Conservation (phyloP, 106 monocot species). For the Phalaenopsis equestris region DNA sequence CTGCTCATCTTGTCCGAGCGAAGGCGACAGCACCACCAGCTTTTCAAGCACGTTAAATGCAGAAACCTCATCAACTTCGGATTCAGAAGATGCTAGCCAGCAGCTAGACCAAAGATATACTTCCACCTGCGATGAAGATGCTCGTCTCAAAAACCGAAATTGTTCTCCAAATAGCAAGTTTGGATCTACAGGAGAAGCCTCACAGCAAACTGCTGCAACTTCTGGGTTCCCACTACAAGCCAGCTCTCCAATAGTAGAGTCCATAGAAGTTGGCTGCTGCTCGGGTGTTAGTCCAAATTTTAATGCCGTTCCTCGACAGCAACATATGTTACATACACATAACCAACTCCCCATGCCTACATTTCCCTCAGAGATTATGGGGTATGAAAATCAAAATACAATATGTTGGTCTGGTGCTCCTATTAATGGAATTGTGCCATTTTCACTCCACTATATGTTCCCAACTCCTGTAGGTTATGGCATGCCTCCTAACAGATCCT, state of each 20-base stretch:
- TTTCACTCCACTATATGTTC: constrained; percentile 42
- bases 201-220: background rate
- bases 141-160: background rate
- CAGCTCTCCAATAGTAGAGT: background rate
- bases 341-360: constrained; percentile 27
- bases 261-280: constrained; percentile 6
- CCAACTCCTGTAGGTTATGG: constrained; percentile 41
- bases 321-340: constrained; percentile 22
- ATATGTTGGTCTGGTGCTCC: constrained; percentile 40
- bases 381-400: constrained; percentile 28
- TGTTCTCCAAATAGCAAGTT: background rate
- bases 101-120: constrained; percentile 35
- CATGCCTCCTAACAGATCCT: constrained; percentile 17
- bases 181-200: background rate
- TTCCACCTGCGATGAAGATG: constrained; percentile 10
- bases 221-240: background rate
- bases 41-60: constrained; percentile 45
- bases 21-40: constrained; percentile 48
- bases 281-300: constrained; percentile 22
- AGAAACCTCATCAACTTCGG: constrained; percentile 69
- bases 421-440: constrained; percentile 33
- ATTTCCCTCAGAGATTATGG: constrained; percentile 29
- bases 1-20: constrained; percentile 65
- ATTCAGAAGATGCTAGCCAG: constrained; percentile 73
- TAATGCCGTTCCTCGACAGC: constrained; percentile 6